Conservation (phyloP, 805 yeast species). For the Wickerhamiella kurtzmanii region DNA sequence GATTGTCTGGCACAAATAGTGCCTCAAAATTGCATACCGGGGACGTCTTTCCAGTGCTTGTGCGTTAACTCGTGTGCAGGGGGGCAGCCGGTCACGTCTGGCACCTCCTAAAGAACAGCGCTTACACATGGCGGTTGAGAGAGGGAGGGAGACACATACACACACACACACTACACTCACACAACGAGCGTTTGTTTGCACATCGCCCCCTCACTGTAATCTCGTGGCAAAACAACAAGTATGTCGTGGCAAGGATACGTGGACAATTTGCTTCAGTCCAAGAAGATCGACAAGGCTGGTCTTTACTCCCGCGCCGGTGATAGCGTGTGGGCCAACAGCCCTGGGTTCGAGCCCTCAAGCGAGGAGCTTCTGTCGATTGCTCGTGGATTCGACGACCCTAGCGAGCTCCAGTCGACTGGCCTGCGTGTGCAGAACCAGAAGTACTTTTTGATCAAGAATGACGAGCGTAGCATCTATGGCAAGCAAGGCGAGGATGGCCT, state of each 20-base stretch:
- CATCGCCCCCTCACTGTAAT: not conserved
- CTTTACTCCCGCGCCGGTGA: conserved; percentile 92
- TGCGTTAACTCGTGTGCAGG: too few relatives aligned
- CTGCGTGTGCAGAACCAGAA: conserved; percentile 74
- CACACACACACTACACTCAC: not conserved
- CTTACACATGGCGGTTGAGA: not conserved
- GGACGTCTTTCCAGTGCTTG: too few relatives aligned
- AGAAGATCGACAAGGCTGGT: conserved; percentile 83
- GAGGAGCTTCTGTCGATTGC: conserved; percentile 65
- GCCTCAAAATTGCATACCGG: too few relatives aligned
- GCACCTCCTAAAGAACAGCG: too few relatives aligned
- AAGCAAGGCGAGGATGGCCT: conserved; percentile 80
- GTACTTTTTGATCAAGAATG: conserved; percentile 79
- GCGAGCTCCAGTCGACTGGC: conserved; percentile 71
- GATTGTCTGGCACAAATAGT: too few relatives aligned
- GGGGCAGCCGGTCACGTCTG: too few relatives aligned
- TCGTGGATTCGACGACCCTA: conserved; percentile 66
- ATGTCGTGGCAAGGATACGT: conserved; percentile 62
- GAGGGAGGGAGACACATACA: not conserved
- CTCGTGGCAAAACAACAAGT: not conserved
- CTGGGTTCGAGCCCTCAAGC: conserved; percentile 48
- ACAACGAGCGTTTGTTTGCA: not conserved
- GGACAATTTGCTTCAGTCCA: conserved; percentile 78
- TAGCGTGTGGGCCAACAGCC: conserved; percentile 81
- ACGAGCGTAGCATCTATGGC: conserved; percentile 87